phyloP scores from a whole-genome alignment of 75 land plant species.

The Ceratopteris richardii region DNA sequence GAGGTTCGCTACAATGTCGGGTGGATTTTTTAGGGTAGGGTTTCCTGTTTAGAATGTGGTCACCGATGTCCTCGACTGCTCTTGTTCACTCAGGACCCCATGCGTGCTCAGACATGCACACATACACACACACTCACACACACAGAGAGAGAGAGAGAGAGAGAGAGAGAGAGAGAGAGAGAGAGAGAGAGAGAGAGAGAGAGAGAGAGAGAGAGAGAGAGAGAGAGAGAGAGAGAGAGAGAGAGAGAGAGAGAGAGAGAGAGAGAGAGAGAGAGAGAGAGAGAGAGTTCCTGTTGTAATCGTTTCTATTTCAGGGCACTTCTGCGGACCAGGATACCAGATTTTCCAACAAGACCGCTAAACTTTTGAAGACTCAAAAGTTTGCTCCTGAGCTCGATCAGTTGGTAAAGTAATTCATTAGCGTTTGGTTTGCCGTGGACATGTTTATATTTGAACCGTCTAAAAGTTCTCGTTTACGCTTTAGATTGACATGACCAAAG shows the following conservation, averaged over 20 bases:
- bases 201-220: no score
- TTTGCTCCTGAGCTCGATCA: slow-evolving; percentile 91
- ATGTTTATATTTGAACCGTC: no score
- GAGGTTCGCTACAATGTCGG: slow-evolving; percentile 44
- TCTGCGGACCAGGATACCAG: slow-evolving; percentile 97
- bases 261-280: background rate
- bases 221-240: no score
- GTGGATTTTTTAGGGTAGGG: slow-evolving; percentile 74
- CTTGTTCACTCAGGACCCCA: background rate
- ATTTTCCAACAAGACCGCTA: slow-evolving; percentile 95
- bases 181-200: no score
- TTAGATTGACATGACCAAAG: slow-evolving; percentile 89
- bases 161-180: no score
- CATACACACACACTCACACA: no score
- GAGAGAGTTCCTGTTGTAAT: background rate
- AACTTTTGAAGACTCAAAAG: slow-evolving; percentile 89
- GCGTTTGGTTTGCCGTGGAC: no score
- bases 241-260: no score
- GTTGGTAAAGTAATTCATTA: no score
- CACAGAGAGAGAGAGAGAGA: no score
- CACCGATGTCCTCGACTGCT: background rate
- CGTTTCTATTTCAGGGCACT: slow-evolving; percentile 56
- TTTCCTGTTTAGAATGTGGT: background rate
- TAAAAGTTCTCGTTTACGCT: no score
- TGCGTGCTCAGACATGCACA: no score